Conservation (phyloP, 495 filamentous ascomycete genomes). For the Lichenothelia convexa region DNA sequence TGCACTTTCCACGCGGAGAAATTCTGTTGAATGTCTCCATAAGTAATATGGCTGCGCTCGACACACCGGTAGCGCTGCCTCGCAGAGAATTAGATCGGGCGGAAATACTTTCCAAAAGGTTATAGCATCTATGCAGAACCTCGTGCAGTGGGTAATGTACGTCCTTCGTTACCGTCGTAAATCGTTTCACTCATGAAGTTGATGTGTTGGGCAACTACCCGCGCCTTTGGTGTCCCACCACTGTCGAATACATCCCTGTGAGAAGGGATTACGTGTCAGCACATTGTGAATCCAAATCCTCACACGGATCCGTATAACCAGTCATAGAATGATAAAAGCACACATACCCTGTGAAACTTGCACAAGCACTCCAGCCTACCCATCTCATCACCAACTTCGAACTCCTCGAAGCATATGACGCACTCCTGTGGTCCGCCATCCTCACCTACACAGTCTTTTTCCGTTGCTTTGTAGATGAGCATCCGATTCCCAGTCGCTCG, state of each 20-base stretch:
- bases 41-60: too few species aligned
- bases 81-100: too few species aligned
- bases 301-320: not conserved
- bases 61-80: too few species aligned
- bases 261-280: constrained; percentile 3
- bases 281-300: too few species aligned
- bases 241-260: constrained; percentile 16
- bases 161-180: too few species aligned
- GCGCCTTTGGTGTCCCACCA: constrained; percentile 25
- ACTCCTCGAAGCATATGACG: constrained; percentile 93
- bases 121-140: too few species aligned
- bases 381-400: constrained; percentile 66
- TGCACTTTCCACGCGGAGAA: too few species aligned
- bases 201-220: constrained; percentile 25
- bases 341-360: constrained; percentile 55
- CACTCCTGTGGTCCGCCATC: constrained; percentile 49
- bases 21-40: too few species aligned
- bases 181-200: constrained; percentile 17
- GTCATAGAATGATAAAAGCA: not conserved
- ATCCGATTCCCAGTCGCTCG: constrained; percentile 9
- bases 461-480: constrained; percentile 59
- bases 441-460: constrained; percentile 75
- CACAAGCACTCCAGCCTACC: constrained; percentile 81
- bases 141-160: too few species aligned
- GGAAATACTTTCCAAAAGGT: too few species aligned